Evolutionary conservation across 2,329 filamentous ascomycete genomes (phyloP).

Genomic region (Trichoderma koningii): DNA sequence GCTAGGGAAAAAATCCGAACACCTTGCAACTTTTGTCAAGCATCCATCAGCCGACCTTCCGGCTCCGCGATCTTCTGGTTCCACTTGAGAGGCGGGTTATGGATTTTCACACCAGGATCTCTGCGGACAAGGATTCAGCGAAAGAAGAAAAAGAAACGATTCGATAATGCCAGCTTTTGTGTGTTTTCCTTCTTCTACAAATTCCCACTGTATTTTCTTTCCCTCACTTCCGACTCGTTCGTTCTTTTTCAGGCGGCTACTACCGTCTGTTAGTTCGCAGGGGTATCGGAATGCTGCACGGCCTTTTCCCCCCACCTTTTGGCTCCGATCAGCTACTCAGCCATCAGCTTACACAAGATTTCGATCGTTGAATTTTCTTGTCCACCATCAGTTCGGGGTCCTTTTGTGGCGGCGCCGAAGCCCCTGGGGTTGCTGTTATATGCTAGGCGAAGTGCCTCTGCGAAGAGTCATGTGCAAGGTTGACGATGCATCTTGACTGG

Average conservation of each 20-base stretch:
- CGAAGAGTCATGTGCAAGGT: too few species aligned
- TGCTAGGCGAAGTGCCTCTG: background rate
- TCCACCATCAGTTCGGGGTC: slow-evolving; percentile 13
- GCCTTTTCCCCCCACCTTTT: slow-evolving; percentile 2
- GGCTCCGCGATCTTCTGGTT: background rate
- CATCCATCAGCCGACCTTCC: background rate
- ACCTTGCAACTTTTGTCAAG: slow-evolving; percentile 13
- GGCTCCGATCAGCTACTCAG: background rate
- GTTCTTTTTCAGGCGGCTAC: background rate
- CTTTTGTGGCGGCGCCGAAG: slow-evolving; percentile 12
- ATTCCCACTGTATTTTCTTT: background rate
- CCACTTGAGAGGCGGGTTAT: background rate
- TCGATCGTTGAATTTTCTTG: background rate
- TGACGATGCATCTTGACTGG: too few species aligned
- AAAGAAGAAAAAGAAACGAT: too few species aligned
- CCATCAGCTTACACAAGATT: slow-evolving; percentile 12
- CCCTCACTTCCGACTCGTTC: background rate
- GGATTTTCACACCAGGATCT: background rate
- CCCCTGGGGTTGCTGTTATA: background rate
- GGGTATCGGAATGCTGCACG: slow-evolving; percentile 22
- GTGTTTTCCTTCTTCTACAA: background rate
- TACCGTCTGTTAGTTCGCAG: background rate
- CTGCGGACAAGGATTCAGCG: background rate
- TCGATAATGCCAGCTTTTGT: slow-evolving; percentile 19
- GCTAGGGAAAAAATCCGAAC: slow-evolving; percentile 2